Base-by-base conservation (phyloP, 1,284 basidiomycete species). In the Rhodofomes roseus region DNA sequence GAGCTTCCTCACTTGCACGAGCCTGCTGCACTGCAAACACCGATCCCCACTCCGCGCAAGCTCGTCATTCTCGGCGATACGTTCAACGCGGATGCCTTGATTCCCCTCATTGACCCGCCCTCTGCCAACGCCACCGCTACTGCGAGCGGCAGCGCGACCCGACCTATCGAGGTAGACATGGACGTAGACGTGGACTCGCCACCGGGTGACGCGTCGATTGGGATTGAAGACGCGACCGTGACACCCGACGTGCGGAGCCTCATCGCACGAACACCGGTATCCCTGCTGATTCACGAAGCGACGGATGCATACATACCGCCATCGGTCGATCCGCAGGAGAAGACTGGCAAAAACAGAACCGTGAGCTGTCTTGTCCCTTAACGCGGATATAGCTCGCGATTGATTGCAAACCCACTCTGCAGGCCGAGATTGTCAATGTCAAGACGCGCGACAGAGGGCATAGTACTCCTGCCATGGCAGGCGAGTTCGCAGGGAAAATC, bases 401-500 rank as follows among this genome's bases (percentile, higher is more conserved):
- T 34, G 31, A 34, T 34, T 34, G 11, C 11, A 11, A 4, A 34
- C 12, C 29, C 18, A 12, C 6, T 20, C 14, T n/a, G 18, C 31
- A 52, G 50, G n/a, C 70, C 6, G 76, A 76, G 37, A 76, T 74
- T n/a, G 85, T 93, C 1, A 66, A 72, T 51, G 73, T 76, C 62
- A 89, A 86, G 66, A 84, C 86, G 4, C 70, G 83, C 25, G 75
- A 77, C 50, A 79, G 89, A 60, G 94, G 93, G 0, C 95, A 96
- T 73, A 95, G 93, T 22, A 90, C 90, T 0, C 90, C 93, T 0
- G 78, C 77, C 25, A 91, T 92, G 81, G 95, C 93, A 1, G 95
- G 93, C 11, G 77, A 73, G 36, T 95, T 95, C 71, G 93, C 93
- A 1, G 81, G 79, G 54, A 68, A 66, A 0, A 81, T 93, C 56